phyloP scores from a whole-genome alignment of 2,329 filamentous ascomycete genomes.

The Ceratocystis variospora region DNA sequence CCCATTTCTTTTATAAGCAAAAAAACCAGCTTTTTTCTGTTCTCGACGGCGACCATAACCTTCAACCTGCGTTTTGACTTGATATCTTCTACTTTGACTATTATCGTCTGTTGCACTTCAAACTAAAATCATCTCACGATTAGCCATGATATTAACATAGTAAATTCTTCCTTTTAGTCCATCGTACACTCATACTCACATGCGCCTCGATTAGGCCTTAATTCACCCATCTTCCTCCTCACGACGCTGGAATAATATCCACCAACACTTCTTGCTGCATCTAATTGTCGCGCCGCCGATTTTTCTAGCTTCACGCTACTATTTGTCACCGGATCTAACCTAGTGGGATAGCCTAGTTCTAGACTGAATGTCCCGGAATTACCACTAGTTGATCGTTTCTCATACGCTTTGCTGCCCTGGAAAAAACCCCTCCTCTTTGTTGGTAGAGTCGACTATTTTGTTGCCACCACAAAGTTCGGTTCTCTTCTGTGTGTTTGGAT shows the following conservation, averaged over 20 bases:
- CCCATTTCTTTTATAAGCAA: not conserved
- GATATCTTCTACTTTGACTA: not conserved
- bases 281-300: slow-evolving; percentile 5
- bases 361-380: slow-evolving; percentile 14
- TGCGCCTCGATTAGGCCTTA: not conserved
- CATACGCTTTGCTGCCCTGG: slow-evolving; percentile 1
- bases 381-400: slow-evolving; percentile 6
- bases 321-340: not conserved
- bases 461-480: not conserved
- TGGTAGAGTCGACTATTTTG: not conserved
- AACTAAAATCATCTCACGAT: not conserved
- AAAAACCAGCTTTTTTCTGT: not conserved
- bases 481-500: not conserved
- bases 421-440: not conserved
- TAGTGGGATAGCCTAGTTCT: slow-evolving; percentile 12
- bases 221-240: not conserved
- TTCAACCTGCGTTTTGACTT: not conserved
- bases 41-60: not conserved
- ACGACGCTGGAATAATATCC: not conserved
- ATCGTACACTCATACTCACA: not conserved
- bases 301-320: slow-evolving; percentile 15
- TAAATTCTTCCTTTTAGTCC: not conserved
- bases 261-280: not conserved
- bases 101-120: not conserved
- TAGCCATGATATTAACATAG: not conserved